Evolutionary conservation across 2,329 filamentous ascomycete genomes (phyloP).

Genomic region (Diaporthe batatas): DNA sequence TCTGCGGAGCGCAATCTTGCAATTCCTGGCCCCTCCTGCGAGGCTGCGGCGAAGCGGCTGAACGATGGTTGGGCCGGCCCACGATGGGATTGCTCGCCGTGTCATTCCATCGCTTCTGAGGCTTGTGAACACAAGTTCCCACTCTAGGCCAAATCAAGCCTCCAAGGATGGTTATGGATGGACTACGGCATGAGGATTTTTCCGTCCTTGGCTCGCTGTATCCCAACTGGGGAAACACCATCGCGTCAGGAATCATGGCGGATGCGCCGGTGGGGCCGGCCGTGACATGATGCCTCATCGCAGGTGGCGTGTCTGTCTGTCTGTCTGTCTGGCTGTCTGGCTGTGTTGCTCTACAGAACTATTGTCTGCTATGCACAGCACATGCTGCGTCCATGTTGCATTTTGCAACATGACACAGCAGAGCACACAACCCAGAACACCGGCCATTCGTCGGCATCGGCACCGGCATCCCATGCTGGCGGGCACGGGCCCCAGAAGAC

Average conservation of each 20-base stretch:
- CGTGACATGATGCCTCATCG: constrained; percentile 6
- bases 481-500: constrained; percentile 7
- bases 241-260: constrained; percentile 2
- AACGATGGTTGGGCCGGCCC: constrained; percentile 1
- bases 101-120: constrained; percentile 16
- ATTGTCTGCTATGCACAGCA: constrained; percentile 6
- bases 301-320: not conserved
- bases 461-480: not conserved
- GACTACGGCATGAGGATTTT: constrained; percentile 3
- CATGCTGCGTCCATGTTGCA: constrained; percentile 14
- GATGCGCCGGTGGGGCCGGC: constrained; percentile 6
- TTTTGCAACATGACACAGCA: constrained; percentile 22
- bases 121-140: not conserved
- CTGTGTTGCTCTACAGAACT: not conserved
- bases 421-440: not conserved
- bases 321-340: not conserved
- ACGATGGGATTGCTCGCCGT: constrained; percentile 12
- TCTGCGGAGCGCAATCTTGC: constrained; percentile 8
- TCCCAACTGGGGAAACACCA: constrained; percentile 20
- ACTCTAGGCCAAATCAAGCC: constrained; percentile 13
- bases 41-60: constrained; percentile 33
- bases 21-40: constrained; percentile 10
- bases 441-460: constrained; percentile 13
- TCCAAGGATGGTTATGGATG: constrained; percentile 17
- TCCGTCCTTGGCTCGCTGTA: constrained; percentile 5